Percentiles rank a stretch among this genome's conserved stretches.
Evolutionary conservation across 2,329 filamentous ascomycete species (phyloP).

Genomic region (Aspergillus felis): DNA sequence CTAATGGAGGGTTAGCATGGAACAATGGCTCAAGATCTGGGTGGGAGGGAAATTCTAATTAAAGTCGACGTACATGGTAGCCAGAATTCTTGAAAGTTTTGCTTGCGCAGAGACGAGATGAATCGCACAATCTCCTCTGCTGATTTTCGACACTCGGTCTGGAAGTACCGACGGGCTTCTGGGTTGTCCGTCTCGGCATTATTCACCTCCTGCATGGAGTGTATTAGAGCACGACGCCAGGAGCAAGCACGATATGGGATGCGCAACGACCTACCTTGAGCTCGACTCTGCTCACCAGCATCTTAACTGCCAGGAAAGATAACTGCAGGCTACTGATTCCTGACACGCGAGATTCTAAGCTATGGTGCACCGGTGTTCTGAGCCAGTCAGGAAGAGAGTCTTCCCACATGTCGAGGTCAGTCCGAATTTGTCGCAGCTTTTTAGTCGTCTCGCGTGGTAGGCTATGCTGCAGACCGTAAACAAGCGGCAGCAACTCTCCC

Average conservation of each 20-base stretch:
- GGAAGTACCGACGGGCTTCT: constrained; percentile 48
- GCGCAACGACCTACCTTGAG: constrained; percentile 36
- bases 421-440: constrained; percentile 43
- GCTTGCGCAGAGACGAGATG: constrained; percentile 43
- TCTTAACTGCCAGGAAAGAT: constrained; percentile 43
- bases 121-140: constrained; percentile 49
- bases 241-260: neutral
- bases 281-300: constrained; percentile 46
- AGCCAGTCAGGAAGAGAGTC: constrained; percentile 44
- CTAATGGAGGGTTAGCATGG: constrained; percentile 18
- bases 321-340: constrained; percentile 45
- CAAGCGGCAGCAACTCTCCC: constrained; percentile 44
- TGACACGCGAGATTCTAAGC: constrained; percentile 32
- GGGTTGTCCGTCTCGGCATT: constrained; percentile 41
- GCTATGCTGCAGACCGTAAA: constrained; percentile 44
- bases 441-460: constrained; percentile 42
- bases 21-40: neutral
- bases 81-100: constrained; percentile 53
- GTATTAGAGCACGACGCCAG: neutral
- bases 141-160: constrained; percentile 42
- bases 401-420: constrained; percentile 45
- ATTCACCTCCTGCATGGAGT: constrained; percentile 35
- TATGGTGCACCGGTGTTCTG: constrained; percentile 26
- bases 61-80: constrained; percentile 37
- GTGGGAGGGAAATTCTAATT: neutral